Conservation (phyloP, 805 yeast genomes). For the Monosporozyma solicola region DNA sequence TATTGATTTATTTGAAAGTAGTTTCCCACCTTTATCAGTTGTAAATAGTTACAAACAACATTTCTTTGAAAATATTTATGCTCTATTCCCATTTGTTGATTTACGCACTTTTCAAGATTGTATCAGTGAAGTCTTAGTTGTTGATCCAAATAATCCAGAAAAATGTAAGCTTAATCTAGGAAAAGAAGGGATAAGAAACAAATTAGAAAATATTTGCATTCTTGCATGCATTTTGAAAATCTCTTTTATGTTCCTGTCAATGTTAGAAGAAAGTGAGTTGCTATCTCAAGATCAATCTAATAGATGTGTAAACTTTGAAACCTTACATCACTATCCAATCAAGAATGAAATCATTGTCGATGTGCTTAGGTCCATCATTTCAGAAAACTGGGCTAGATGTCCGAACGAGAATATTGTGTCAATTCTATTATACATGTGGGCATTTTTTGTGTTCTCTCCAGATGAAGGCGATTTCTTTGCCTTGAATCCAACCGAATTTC, state of each 20-base stretch:
- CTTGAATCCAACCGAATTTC: slow-evolving; percentile 22
- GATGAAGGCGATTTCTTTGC: slow-evolving; percentile 28
- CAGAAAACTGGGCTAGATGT: slow-evolving; percentile 24
- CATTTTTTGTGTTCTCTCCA: slow-evolving; percentile 27
- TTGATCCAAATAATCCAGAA: slow-evolving; percentile 5
- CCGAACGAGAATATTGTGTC: slow-evolving; percentile 27
- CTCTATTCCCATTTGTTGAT: slow-evolving; percentile 23
- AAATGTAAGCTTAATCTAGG: slow-evolving; percentile 21
- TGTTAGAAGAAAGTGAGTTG: slow-evolving; percentile 4
- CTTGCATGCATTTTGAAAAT: slow-evolving; percentile 21
- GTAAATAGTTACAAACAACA: slow-evolving; percentile 19
- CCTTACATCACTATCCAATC: slow-evolving; percentile 19
- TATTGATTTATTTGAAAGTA: slow-evolving; percentile 13
- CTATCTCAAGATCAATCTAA: slow-evolving; percentile 1
- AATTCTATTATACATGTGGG: slow-evolving; percentile 26
- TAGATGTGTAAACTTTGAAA: slow-evolving; percentile 2
- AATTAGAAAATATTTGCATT: slow-evolving; percentile 20
- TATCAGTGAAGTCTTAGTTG: slow-evolving; percentile 12
- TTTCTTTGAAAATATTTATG: slow-evolving; percentile 23
- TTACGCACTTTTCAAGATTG: slow-evolving; percentile 21
- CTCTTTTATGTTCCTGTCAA: slow-evolving; percentile 18
- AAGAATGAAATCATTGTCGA: slow-evolving; percentile 16
- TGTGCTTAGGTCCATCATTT: slow-evolving; percentile 17
- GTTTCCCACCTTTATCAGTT: slow-evolving; percentile 20
- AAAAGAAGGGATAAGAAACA: slow-evolving; percentile 17